phyloP scores from a whole-genome alignment of 495 filamentous ascomycete genomes.

The Xylaria acuta region DNA sequence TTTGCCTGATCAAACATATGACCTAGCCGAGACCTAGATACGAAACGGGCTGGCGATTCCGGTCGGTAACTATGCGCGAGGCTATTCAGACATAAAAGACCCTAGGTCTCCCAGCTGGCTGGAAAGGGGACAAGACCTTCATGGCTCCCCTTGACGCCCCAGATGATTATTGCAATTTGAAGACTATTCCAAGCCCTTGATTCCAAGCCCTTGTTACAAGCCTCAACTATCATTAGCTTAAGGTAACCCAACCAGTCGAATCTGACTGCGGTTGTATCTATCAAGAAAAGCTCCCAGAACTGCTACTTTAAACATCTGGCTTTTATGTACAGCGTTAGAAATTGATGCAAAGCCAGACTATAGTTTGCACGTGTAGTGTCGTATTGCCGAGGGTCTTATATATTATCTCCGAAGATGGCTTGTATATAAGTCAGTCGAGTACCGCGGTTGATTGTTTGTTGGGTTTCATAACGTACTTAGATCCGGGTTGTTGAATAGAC shows the following conservation, averaged over 20 bases:
- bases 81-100: too few relatives aligned
- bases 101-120: too few relatives aligned
- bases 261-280: too few relatives aligned
- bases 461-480: not conserved
- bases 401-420: not conserved
- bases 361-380: not conserved
- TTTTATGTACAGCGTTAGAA: not conserved
- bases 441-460: not conserved
- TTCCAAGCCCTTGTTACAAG: too few relatives aligned
- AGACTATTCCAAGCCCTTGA: too few relatives aligned
- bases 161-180: too few relatives aligned
- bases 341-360: not conserved
- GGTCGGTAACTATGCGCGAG: too few relatives aligned
- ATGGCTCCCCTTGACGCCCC: too few relatives aligned
- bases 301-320: not conserved
- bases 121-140: too few relatives aligned
- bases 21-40: too few relatives aligned
- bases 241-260: not conserved
- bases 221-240: not conserved
- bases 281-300: not conserved
- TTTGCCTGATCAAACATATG: too few relatives aligned
- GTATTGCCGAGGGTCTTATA: not conserved
- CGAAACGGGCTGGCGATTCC: too few relatives aligned
- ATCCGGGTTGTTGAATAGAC: not conserved
- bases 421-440: not conserved